Percentiles rank a stretch among this genome's conserved stretches.
Evolutionary conservation across 306 rosid species (phyloP).

Genomic region (Hippophae tibetana): DNA sequence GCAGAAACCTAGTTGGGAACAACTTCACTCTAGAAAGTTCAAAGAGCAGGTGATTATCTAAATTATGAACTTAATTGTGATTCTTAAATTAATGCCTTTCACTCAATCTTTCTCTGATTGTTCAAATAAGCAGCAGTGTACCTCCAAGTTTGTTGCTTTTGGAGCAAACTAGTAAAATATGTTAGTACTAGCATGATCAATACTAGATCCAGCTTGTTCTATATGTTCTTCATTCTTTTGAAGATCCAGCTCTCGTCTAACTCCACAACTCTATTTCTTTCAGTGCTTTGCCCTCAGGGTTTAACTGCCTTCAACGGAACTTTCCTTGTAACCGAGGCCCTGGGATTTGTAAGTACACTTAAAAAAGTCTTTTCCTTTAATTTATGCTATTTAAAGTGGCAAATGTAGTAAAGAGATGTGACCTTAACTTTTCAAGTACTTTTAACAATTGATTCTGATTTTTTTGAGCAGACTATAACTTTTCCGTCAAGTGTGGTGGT

Average conservation of each 20-base stretch:
- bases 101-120: too few relatives aligned
- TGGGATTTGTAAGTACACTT: conserved; percentile 46
- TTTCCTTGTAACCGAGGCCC: conserved; percentile 57
- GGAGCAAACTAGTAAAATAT: too few relatives aligned
- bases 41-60: conserved; percentile 42
- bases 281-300: conserved; percentile 58
- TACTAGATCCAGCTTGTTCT: too few relatives aligned
- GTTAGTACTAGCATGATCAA: too few relatives aligned
- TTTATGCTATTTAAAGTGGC: not conserved
- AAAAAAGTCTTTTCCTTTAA: conserved; percentile 8
- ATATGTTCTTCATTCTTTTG: too few relatives aligned
- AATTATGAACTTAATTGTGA: not conserved
- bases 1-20: conserved; percentile 82
- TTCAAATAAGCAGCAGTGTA: too few relatives aligned
- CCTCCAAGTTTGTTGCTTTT: too few relatives aligned
- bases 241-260: not conserved
- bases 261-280: conserved; percentile 15
- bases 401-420: not conserved
- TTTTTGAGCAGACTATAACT: conserved; percentile 40
- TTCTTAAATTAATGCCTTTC: not conserved
- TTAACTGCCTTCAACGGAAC: conserved; percentile 54
- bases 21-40: conserved; percentile 43
- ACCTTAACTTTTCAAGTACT: not conserved
- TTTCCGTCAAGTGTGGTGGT: conserved; percentile 69
- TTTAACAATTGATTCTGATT: not conserved